Evolutionary conservation across 495 filamentous ascomycete species (phyloP), one percentile per base, ranked within the genome.

Genomic region (Aspergillus biplanus): DNA sequence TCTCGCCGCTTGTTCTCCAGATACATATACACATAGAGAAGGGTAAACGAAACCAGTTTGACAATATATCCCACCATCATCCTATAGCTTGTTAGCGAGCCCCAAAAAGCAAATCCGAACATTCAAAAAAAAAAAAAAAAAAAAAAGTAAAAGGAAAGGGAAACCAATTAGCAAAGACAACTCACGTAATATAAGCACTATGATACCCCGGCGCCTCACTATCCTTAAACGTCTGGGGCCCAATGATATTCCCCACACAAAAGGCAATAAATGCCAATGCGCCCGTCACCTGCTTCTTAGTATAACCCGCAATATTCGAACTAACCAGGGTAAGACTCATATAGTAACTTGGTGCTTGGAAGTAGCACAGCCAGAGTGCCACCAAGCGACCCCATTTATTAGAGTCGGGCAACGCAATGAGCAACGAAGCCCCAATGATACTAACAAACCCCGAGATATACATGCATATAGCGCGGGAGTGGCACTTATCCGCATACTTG

Each of bases 231-330:
- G 82, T 83, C 70, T 83, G 82, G 34, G 84, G 80, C 8, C 80
- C 78, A 64, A 82, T 80, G 44, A 84, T 83, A 71, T 85, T 86
- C 1, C 83, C 83, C 16, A 85, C 71, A 58, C 82, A 86, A 62
- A 84, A 87, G 3, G 78, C 80, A n/a, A 70, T 70, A 44, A 76
- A 75, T 13, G 72, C 13, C 15, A 72, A 46, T 2, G 70, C 68
- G 8, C 65, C 66, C 0, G 67, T 65, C 0, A 70, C 65, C 42
- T 66, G 67, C 21, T 72, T 73, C 50, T 75, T 75, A 4, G 73
- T 67, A 35, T 69, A 72, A 0, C 69, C 83, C 0, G 83, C 83
- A 39, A 86, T 76, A 62, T 86, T 86, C 6, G 72, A 76, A 55
- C 69, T 73, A 3, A 72, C 65, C 7, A 79, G 71, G 0, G 69